Conservation (phyloP, 1,284 basidiomycete species). For the Agaricales sp. region DNA sequence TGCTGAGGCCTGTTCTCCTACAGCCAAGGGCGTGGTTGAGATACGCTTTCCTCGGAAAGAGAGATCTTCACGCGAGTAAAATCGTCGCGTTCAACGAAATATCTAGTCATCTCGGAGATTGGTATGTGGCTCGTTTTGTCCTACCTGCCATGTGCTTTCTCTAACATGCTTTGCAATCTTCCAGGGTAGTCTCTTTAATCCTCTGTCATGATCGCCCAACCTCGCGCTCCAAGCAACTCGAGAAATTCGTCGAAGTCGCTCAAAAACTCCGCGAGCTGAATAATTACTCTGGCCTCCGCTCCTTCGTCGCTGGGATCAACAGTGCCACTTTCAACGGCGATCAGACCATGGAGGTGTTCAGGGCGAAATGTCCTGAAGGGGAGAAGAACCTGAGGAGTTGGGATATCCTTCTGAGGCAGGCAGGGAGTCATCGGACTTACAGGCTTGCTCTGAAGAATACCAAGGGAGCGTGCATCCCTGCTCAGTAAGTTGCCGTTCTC, state of each 20-base stretch:
- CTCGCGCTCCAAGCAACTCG: slow-evolving; percentile 58
- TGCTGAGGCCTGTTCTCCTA: slow-evolving; percentile 4
- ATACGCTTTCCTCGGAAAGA: slow-evolving; percentile 60
- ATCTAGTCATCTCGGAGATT: slow-evolving; percentile 69
- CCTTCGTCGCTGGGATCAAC: slow-evolving; percentile 78
- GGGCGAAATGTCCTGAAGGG: slow-evolving; percentile 45
- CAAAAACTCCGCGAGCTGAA: slow-evolving; percentile 56
- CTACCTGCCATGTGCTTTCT: slow-evolving; percentile 1
- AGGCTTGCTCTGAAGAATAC: slow-evolving; percentile 71
- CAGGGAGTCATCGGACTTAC: slow-evolving; percentile 68
- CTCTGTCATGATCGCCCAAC: slow-evolving; percentile 65
- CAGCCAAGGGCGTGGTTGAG: slow-evolving; percentile 76
- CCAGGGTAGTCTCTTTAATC: slow-evolving; percentile 72
- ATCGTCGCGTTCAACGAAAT: slow-evolving; percentile 60
- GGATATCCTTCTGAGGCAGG: slow-evolving; percentile 65
- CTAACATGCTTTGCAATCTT: slow-evolving; percentile 6
- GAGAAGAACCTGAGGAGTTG: slow-evolving; percentile 67
- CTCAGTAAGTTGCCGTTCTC: slow-evolving; percentile 42
- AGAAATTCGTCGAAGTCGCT: slow-evolving; percentile 70
- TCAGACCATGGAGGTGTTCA: slow-evolving; percentile 59
- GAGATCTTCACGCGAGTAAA: slow-evolving; percentile 48
- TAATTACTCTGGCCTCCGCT: slow-evolving; percentile 74
- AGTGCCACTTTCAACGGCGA: slow-evolving; percentile 62
- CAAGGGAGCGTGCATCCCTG: slow-evolving; percentile 73
- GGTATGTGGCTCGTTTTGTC: slow-evolving; percentile 31